Evolutionary conservation across 371 early-diverging fungal species (phyloP), one percentile per base, ranked within the genome.

Genomic region (Nematocida parisii): DNA sequence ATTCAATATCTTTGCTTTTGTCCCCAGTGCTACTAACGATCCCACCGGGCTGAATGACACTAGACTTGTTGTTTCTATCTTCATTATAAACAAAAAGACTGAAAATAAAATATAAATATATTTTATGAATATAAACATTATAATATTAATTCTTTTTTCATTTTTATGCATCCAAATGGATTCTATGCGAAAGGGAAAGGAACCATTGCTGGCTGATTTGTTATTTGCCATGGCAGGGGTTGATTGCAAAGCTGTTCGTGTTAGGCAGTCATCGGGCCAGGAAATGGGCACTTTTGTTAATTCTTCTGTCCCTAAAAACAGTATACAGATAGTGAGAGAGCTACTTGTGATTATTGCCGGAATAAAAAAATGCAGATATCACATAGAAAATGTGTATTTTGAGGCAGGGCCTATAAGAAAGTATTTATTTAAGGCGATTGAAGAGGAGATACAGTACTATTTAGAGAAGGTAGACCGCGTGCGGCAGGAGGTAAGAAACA

Each of bases 1-100:
- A 68, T 88, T 87, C 61, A 88, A 84, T 27, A 86, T 73, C 72
- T 86, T 88, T 44, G 86, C 75, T 71, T 86, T 88, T 18, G 85
- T 87, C 52, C 84, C 88, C 56, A 86, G 62, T 39, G 85, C 88
- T 20, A 84, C 66, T n/a, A 82, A 62, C 7, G 86, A 86, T 20
- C 73, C 68, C 15, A 47, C 71, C 39, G 56, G 71, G 56, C 83
- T 72, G 70, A 87, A 87, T 39, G 84, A 82, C 15, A 84, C 71
- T 40, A 87, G 55, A 61, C 84, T 84, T 33, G 84, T 84, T 83
- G 85, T 86, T 72, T 86, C 84, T 73, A 87, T 77, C 64, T 73
- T 85, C 83, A 87, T 83, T 44, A 42, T 68, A 64, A 83, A 61
- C 60, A 72, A 75, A 84, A 75, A 72, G 52, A 39, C 4, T 20